Base-by-base conservation (phyloP, 1,139 yeast genomes). In the Yamadazyma blattariae region DNA sequence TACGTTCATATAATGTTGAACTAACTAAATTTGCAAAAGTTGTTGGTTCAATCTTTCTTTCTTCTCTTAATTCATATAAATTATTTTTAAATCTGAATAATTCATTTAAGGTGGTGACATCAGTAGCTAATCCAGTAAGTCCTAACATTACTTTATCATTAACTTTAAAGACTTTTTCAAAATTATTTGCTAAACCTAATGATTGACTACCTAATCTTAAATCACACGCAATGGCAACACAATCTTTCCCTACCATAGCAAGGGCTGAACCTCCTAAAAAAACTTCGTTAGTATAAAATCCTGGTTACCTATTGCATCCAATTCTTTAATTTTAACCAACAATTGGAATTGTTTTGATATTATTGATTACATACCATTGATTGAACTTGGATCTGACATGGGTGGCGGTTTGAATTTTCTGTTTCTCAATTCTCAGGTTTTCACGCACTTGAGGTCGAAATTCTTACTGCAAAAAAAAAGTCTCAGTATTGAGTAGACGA, bases 211-310 rank as follows among this genome's bases (percentile, higher is more conserved):
- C 99, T 46, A 94, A 72, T 54, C 98, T 81, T 54, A 92, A 71
- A 64, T 94, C 99, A 52, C 94, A 82, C 12, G 97, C 99, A 52
- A 94, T 90, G 31, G 98, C 98, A 41, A 94, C 89, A 67, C 99
- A 94, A 51, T 89, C 97, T 58, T 94, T 90, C 50, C 99, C 99
- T 18, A 84, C 83, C 99, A 94, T 94, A 48, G 98, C 98, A 27
- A 94, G 95, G 41, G 96, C 96, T 41, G 96, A 77, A 64, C 99
- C 98, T 63, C 51, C 49, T 42, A 33, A 13, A 96, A 11, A 96
- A 18, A n/a, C n/a, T n/a, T 18, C 4, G 34, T 32, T 32, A 32
- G 34, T 32, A 18, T n/a, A n/a, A n/a, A n/a, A n/a, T n/a, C n/a
- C 13, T 7, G 26, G 9, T 19, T 19, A 7, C 21, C 9, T 19